These are phyloP conservation scores for Grosmannia clavigera DNA, from an alignment of 2,329 filamentous ascomycete species.

Conservation along the genomic window DNA sequence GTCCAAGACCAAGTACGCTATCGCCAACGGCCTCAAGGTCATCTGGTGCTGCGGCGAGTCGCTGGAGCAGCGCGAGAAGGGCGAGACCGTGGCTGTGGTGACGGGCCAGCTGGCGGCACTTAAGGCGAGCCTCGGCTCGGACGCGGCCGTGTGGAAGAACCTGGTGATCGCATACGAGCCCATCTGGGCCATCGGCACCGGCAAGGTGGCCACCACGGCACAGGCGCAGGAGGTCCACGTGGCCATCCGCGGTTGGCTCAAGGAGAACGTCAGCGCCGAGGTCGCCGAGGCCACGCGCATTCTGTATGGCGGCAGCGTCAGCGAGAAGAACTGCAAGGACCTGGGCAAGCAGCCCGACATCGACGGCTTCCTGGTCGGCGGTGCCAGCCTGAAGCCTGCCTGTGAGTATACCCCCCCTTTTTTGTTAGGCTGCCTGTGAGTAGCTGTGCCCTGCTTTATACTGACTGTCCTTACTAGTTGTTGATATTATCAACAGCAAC, in stretches of 20 bases:
- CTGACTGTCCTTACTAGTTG: conserved; percentile 25
- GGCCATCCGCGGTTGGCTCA: conserved; percentile 82
- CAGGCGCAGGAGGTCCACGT: conserved; percentile 92
- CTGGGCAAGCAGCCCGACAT: conserved; percentile 88
- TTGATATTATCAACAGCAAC: conserved; percentile 49
- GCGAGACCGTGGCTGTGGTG: conserved; percentile 76
- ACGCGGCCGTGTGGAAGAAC: conserved; percentile 60
- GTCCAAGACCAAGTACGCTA: conserved; percentile 85
- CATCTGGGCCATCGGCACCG: conserved; percentile 92
- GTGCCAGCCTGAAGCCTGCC: conserved; percentile 91
- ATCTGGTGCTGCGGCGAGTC: conserved; percentile 98
- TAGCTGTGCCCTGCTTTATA: not conserved
- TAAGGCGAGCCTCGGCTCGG: conserved; percentile 53
- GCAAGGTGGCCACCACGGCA: conserved; percentile 78
- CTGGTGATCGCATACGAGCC: conserved; percentile 97
- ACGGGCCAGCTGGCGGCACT: conserved; percentile 73
- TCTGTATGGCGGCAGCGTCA: conserved; percentile 93
- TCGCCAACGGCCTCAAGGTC: conserved; percentile 76
- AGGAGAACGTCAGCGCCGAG: conserved; percentile 58
- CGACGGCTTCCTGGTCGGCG: conserved; percentile 94
- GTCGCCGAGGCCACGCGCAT: conserved; percentile 81
- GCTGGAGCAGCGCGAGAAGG: conserved; percentile 78
- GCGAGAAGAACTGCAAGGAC: conserved; percentile 95
- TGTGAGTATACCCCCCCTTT: conserved; percentile 45
- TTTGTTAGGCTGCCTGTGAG: no score